Evolutionary conservation across 768 basidiomycete genomes (phyloP), one percentile per base, ranked within the genome.

Genomic region (Tricholoma hemisulphureum): DNA sequence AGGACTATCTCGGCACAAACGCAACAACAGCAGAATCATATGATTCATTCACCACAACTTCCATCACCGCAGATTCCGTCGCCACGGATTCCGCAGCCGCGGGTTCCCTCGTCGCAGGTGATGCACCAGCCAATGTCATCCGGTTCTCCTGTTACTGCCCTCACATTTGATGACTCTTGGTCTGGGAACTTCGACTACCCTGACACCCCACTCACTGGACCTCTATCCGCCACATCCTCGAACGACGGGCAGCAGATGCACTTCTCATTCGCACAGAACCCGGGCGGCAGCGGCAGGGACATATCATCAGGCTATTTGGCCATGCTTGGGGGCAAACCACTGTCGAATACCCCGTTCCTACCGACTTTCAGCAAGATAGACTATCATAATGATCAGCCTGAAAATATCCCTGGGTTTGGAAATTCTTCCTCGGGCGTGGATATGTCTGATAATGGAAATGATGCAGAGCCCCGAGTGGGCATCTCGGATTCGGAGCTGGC

Each of bases 291-390:
- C 39, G 54, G 37, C 28, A 18, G 21, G 26, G 60, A 49, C 21
- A 55, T 53, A 46, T 64, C 71, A 14, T 67, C 68, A 10, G 69
- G 68, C n/a, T 71, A 67, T 56, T 61, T 74, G 18, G 75, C 73
- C 16, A 77, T 80, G 74, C 64, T 74, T 21, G 73, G 75, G 26
- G 78, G 78, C 18, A 71, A 77, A 52, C 71, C 73, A 41, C 68
- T 80, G 32, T 69, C 77, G 10, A 67, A 76, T 55, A 68, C 71
- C 13, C 78, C 77, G 34, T 79, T 73, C 66, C 64, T 68, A n/a
- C 65, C 65, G 16, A 61, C 67, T 13, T 65, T 65, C 37, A 60
- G 62, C 37, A 60, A 58, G 24, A 6, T 53, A 58, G 28, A 59
- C 58, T 8, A 62, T 55, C 1, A 49, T 58, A 24, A 34, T 21